Evolutionary conservation across 495 filamentous ascomycete species (phyloP).

Genomic region (Cenococcum geophilum): DNA sequence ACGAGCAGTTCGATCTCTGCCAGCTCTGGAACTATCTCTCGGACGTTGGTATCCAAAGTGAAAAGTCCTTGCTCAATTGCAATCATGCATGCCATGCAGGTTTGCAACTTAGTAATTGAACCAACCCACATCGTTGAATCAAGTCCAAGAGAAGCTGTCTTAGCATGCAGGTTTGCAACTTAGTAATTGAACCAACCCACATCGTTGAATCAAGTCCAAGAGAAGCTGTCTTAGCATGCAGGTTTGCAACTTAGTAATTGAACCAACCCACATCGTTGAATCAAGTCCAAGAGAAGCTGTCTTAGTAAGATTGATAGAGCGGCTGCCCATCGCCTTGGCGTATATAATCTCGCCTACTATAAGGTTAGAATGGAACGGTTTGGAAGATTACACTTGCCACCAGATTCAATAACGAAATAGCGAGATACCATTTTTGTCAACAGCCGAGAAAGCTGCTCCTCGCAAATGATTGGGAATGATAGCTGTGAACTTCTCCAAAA

Average conservation of each 20-base stretch:
- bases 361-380: neutral
- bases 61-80: slow-evolving; percentile 36
- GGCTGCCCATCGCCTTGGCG: slow-evolving; percentile 13
- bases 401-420: neutral
- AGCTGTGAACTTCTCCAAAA: slow-evolving; percentile 16
- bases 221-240: slow-evolving; percentile 3
- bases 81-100: slow-evolving; percentile 35
- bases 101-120: slow-evolving; percentile 38
- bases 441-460: slow-evolving; percentile 19
- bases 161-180: slow-evolving; percentile 28
- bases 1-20: slow-evolving; percentile 32
- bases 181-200: slow-evolving; percentile 36
- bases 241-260: slow-evolving; percentile 38
- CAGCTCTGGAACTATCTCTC: slow-evolving; percentile 31
- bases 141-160: slow-evolving; percentile 7
- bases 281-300: slow-evolving; percentile 11
- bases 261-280: slow-evolving; percentile 29
- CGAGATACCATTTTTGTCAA: slow-evolving; percentile 14
- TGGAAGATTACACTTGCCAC: neutral
- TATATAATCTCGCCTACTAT: slow-evolving; percentile 16
- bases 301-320: slow-evolving; percentile 10
- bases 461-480: slow-evolving; percentile 13
- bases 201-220: slow-evolving; percentile 15
- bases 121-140: slow-evolving; percentile 26
- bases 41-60: slow-evolving; percentile 34